phyloP scores from a whole-genome alignment of 2,329 filamentous ascomycete genomes.

The Macroventuria anomochaeta region DNA sequence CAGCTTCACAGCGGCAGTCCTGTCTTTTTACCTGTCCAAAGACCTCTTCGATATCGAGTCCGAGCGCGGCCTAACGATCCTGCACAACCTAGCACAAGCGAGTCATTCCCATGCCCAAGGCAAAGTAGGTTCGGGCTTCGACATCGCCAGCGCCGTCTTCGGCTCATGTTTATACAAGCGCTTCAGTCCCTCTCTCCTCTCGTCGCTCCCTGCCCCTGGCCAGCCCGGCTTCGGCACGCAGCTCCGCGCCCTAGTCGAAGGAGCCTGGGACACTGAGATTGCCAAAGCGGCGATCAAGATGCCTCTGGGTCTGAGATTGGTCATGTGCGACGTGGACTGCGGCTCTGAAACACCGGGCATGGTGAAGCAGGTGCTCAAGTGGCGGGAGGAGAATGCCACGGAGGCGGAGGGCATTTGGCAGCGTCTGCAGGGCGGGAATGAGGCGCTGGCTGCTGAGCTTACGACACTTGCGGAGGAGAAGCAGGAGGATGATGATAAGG shows the following conservation, averaged over 20 bases:
- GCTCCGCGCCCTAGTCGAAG: slow-evolving; percentile 70
- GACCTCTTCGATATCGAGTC: slow-evolving; percentile 63
- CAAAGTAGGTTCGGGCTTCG: slow-evolving; percentile 94
- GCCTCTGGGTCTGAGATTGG: slow-evolving; percentile 74
- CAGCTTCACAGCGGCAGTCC: slow-evolving; percentile 76
- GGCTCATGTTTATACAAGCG: slow-evolving; percentile 89
- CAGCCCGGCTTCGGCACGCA: slow-evolving; percentile 69
- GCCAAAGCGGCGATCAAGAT: slow-evolving; percentile 72
- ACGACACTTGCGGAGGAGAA: slow-evolving; percentile 54
- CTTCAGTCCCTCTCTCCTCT: slow-evolving; percentile 83
- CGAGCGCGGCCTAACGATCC: slow-evolving; percentile 61
- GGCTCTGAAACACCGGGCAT: slow-evolving; percentile 92
- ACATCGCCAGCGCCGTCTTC: slow-evolving; percentile 91
- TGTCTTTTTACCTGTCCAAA: slow-evolving; percentile 74
- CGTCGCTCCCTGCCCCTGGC: slow-evolving; percentile 70
- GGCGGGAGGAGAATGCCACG: slow-evolving; percentile 70
- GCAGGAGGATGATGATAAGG: slow-evolving; percentile 24
- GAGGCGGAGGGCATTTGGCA: slow-evolving; percentile 77
- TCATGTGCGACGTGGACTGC: slow-evolving; percentile 96
- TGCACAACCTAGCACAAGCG: slow-evolving; percentile 94
- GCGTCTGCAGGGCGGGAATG: slow-evolving; percentile 75
- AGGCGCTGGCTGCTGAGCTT: slow-evolving; percentile 70
- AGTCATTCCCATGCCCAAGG: slow-evolving; percentile 96
- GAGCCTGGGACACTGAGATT: slow-evolving; percentile 80
- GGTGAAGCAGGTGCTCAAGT: slow-evolving; percentile 89